Evolutionary conservation across 139 green algal genomes (phyloP).

Genomic region (Chara braunii): DNA sequence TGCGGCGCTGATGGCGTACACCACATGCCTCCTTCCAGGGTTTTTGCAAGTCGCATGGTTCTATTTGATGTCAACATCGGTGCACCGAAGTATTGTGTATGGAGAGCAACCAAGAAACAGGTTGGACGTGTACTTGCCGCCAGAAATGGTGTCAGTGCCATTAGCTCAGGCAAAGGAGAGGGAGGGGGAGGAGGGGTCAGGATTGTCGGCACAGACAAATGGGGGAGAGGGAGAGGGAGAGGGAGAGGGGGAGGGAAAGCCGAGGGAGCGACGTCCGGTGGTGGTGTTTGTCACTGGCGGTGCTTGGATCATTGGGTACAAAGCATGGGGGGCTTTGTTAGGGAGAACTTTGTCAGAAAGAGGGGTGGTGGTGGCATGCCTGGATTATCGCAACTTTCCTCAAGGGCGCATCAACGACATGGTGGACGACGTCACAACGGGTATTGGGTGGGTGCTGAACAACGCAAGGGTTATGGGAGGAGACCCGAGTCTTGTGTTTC

Average conservation of each 20-base stretch:
- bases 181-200: no score
- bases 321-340: constrained; percentile 61
- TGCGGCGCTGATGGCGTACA: constrained; percentile 7
- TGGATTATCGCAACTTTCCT: constrained; percentile 94
- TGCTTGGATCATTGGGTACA: constrained; percentile 43
- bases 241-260: no score
- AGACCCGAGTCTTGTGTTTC: constrained; percentile 58
- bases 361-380: constrained; percentile 73
- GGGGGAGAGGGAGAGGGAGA: no score
- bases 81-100: constrained; percentile 20
- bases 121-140: background rate
- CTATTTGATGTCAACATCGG: constrained; percentile 24
- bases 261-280: background rate
- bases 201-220: no score
- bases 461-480: constrained; percentile 59
- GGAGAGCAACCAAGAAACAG: constrained; percentile 14
- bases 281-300: constrained; percentile 42
- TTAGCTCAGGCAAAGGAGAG: no score
- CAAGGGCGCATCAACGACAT: constrained; percentile 70
- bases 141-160: background rate
- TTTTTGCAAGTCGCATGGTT: constrained; percentile 33
- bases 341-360: constrained; percentile 63
- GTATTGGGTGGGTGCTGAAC: constrained; percentile 74
- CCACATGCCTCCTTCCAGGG: constrained; percentile 17
- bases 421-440: constrained; percentile 82